Evolutionary conservation across 306 rosid genomes (phyloP).

Genomic region (Geum urbanum): DNA sequence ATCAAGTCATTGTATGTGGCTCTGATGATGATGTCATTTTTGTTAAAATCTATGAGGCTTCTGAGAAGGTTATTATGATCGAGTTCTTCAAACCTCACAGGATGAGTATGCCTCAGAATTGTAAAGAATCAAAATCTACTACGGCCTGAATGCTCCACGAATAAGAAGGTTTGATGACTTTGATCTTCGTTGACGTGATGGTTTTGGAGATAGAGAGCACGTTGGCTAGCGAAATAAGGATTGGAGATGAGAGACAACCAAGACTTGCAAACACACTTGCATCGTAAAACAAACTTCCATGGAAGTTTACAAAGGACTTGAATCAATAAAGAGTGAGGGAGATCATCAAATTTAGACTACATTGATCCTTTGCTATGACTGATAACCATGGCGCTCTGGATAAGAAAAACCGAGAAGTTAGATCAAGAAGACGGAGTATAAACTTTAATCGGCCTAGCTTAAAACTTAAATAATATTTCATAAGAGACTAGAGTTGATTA

Average conservation of each 20-base stretch:
- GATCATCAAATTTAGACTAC: not conserved
- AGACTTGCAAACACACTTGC: not conserved
- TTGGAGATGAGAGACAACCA: not conserved
- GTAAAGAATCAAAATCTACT: not conserved
- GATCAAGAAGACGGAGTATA: too few relatives aligned
- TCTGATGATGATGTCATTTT: too few relatives aligned
- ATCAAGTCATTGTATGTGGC: not conserved
- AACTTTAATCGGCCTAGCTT: too few relatives aligned
- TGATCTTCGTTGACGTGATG: not conserved
- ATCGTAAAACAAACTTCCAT: not conserved
- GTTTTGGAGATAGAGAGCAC: not conserved
- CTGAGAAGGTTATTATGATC: not conserved
- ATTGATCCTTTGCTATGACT: too few relatives aligned
- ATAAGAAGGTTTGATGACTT: too few relatives aligned
- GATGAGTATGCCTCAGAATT: not conserved
- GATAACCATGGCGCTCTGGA: too few relatives aligned
- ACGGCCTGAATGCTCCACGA: not conserved
- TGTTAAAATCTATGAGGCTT: not conserved
- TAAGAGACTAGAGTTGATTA: too few relatives aligned
- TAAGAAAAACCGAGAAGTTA: too few relatives aligned
- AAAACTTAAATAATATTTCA: too few relatives aligned
- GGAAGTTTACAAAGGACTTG: not conserved
- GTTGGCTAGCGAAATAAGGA: not conserved
- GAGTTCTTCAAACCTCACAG: not conserved
- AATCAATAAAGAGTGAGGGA: not conserved